Percentiles rank a stretch among this genome's conserved stretches.
Conservation (phyloP, 805 yeast species). For the Cyberlindnera mycetangii region DNA sequence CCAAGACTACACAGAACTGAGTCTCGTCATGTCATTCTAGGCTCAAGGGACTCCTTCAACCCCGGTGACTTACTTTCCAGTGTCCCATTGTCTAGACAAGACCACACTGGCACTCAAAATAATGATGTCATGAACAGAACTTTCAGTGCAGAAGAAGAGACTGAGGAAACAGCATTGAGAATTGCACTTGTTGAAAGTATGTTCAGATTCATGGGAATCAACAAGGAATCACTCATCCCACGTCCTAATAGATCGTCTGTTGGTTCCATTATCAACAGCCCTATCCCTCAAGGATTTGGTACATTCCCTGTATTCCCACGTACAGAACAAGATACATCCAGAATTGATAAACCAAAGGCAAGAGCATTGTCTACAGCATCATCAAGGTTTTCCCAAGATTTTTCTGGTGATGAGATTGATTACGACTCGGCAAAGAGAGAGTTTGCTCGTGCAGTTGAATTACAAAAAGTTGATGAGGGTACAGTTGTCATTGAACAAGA, state of each 20-base stretch:
- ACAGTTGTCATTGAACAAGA: conserved; percentile 60
- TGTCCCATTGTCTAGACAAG: conserved; percentile 59
- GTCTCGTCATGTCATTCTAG: conserved; percentile 50
- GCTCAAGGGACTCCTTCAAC: conserved; percentile 53
- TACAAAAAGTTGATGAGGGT: conserved; percentile 52
- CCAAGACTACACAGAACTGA: conserved; percentile 17
- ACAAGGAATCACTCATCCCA: conserved; percentile 34
- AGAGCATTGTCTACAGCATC: conserved; percentile 9
- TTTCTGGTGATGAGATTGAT: conserved; percentile 31
- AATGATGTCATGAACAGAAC: conserved; percentile 9
- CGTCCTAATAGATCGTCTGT: conserved; percentile 22
- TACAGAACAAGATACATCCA: background rate
- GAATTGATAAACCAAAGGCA: background rate
- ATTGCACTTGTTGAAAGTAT: conserved; percentile 69
- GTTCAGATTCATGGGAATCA: conserved; percentile 65
- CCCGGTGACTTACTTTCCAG: conserved; percentile 87
- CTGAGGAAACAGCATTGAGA: conserved; percentile 63
- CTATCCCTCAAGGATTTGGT: conserved; percentile 16
- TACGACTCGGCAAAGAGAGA: conserved; percentile 52
- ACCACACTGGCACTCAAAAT: background rate
- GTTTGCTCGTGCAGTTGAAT: conserved; percentile 56
- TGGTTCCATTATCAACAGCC: conserved; percentile 19
- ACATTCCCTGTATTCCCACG: conserved; percentile 12
- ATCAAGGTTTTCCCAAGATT: conserved; percentile 12
- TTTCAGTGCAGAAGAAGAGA: conserved; percentile 45